Percentiles rank a stretch among this genome's conserved stretches.
Evolutionary conservation across 108 stramenopile genomes (phyloP).

Genomic region (Chaetoceros muelleri): DNA sequence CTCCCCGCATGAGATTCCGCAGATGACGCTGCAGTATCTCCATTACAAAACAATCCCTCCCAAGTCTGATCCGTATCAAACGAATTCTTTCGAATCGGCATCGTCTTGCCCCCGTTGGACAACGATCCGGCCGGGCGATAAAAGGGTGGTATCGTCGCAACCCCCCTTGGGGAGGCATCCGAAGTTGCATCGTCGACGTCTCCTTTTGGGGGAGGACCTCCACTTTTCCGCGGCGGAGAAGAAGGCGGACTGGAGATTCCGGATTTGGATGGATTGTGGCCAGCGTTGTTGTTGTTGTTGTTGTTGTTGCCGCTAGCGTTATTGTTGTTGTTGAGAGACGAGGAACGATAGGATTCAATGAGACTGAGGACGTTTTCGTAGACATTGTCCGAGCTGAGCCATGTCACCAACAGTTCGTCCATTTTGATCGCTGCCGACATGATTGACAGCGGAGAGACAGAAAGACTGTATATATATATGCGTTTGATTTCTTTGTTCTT

Average conservation of each 20-base stretch:
- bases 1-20: no score
- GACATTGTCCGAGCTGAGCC: slow-evolving; percentile 60
- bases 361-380: slow-evolving; percentile 58
- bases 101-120: slow-evolving; percentile 3
- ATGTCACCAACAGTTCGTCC: slow-evolving; percentile 74
- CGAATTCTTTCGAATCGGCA: slow-evolving; percentile 11
- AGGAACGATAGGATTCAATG: slow-evolving; percentile 46
- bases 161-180: not conserved
- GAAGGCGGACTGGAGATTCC: not conserved
- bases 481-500: no score
- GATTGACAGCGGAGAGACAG: not conserved
- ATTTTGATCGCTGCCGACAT: slow-evolving; percentile 70
- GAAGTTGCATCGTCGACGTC: not conserved
- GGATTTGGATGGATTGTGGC: not conserved
- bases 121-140: slow-evolving; percentile 1
- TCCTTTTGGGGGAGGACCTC: not conserved
- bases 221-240: not conserved
- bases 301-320: slow-evolving; percentile 8
- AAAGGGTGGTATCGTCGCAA: slow-evolving; percentile 20
- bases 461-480: not conserved
- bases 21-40: no score
- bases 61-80: slow-evolving; percentile 29
- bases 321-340: slow-evolving; percentile 5
- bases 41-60: slow-evolving; percentile 27
- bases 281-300: not conserved